Percentiles rank a stretch among this genome's conserved stretches.
These are phyloP conservation scores for Parietichytrium sp. DNA, from an alignment of 108 stramenopile genomes.

Conservation along the genomic window DNA sequence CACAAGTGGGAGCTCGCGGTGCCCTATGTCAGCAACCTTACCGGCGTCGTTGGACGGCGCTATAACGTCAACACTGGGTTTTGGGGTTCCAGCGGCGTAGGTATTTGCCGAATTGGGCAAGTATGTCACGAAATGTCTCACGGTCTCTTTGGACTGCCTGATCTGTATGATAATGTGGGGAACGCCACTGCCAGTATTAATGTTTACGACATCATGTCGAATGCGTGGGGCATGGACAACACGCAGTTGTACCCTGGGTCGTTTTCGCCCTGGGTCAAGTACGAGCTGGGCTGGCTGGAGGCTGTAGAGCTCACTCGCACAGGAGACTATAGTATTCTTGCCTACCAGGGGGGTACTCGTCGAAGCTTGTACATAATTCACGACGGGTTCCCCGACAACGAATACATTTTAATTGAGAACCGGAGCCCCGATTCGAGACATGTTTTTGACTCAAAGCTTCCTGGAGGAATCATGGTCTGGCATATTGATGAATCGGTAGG, in stretches of 20 bases:
- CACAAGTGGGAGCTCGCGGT: conserved; percentile 57
- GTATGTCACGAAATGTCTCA: conserved; percentile 60
- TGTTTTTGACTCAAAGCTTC: conserved; percentile 58
- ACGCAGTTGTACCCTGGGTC: conserved; percentile 56
- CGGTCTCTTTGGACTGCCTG: conserved; percentile 59
- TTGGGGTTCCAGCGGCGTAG: conserved; percentile 47
- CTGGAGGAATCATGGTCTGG: conserved; percentile 67
- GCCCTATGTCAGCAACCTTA: conserved; percentile 43
- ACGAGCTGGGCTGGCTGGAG: conserved; percentile 59
- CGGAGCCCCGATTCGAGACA: conserved; percentile 57
- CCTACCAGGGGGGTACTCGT: conserved; percentile 18
- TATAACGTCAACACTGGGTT: conserved; percentile 54
- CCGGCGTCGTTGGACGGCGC: too few species aligned
- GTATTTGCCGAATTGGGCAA: conserved; percentile 61
- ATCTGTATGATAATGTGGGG: conserved; percentile 55
- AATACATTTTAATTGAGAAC: conserved; percentile 72
- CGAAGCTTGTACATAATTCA: conserved; percentile 60
- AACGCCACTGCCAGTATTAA: conserved; percentile 49
- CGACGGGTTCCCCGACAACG: conserved; percentile 54
- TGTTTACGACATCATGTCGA: conserved; percentile 56
- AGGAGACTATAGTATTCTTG: conserved; percentile 50
- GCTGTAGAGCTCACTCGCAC: conserved; percentile 47
- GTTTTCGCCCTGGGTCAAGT: conserved; percentile 61
- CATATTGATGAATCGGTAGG: conserved; percentile 60
- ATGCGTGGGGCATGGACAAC: conserved; percentile 59